Base-by-base conservation (phyloP, 2,329 filamentous ascomycete species). In the Hirsutella thompsonii region DNA sequence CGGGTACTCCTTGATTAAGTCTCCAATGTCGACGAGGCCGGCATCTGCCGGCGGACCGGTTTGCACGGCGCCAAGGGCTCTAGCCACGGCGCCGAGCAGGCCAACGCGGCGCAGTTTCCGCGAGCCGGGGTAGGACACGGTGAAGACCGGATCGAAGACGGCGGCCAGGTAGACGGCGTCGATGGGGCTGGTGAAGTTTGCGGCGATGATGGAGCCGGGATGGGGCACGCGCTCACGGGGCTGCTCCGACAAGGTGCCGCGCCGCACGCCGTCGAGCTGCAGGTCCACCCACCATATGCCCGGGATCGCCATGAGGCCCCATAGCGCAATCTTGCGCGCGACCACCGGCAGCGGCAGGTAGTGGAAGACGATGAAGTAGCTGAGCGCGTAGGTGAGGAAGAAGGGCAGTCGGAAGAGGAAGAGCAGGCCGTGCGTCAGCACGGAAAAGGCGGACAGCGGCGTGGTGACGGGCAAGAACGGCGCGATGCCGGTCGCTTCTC, bases 261-360 rank as follows among this genome's bases (percentile, higher is more conserved):
- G 85, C 63, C 86, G 89, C 41, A 98, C 92, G 44, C 90, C 90
- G 59, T 98, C 92, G 49, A 98, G 86, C 61, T 95, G 90, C n/a
- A 98, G 69, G 62, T 98, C 92, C 42, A 95, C 81, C 90, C 90
- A 96, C 88, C 89, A 96, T 43, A 98, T 85, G 21, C 92, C 90
- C 0, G 89, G 87, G 44, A 94, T 83, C 30, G 79, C 83, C 51
- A 98, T 75, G 49, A 96, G 75, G 45, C 79, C 74, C 90, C 92
- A 96, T 40, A 96, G 66, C 38, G 87, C 77, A 11, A 84, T 77
- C 64, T 96, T 96, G 55, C 87, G 87, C 35, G 79, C 55, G 44
- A 70, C 59, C 26, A 66, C 61, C 13, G 73, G 73, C 18, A 77
- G 57, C 0, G 88, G 88, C 13, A 94, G 74, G 72, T 81, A 84